phyloP scores from a whole-genome alignment of 2,329 filamentous ascomycete genomes.

The Aureobasidium sp. region DNA sequence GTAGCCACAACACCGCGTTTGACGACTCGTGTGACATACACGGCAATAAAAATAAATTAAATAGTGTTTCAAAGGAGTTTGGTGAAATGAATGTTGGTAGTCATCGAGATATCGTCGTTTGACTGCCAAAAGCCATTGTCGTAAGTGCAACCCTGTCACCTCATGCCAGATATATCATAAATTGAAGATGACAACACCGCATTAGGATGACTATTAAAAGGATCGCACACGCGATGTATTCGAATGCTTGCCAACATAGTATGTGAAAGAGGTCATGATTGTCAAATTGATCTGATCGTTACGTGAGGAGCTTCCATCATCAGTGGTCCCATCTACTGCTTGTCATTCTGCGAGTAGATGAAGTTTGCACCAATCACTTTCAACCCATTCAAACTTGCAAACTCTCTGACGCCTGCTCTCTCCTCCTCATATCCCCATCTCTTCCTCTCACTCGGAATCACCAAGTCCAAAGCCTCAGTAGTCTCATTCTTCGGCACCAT shows the following conservation, averaged over 20 bases:
- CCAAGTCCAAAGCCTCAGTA: conserved; percentile 35
- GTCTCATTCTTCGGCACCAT: conserved; percentile 42
- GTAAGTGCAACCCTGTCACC: background rate
- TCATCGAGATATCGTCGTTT: background rate
- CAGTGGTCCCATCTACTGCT: conserved; percentile 32
- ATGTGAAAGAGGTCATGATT: background rate
- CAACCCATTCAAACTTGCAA: conserved; percentile 44
- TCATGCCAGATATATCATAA: background rate
- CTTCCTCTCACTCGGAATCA: conserved; percentile 42
- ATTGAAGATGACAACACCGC: background rate
- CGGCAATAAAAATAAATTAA: background rate
- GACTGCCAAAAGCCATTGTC: background rate
- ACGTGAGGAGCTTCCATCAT: background rate
- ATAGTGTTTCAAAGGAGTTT: background rate
- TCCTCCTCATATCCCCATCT: conserved; percentile 51
- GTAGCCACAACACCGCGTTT: no score
- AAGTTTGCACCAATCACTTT: conserved; percentile 44
- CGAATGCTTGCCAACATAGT: background rate
- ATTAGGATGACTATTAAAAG: no score
- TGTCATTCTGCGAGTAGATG: conserved; percentile 42
- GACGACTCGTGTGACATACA: background rate
- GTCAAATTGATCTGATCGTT: background rate
- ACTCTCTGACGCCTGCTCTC: conserved; percentile 44
- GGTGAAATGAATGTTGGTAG: background rate
- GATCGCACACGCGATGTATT: no score